Base-by-base conservation (phyloP, 345 rosid genomes). In the Litchi chinensis region DNA sequence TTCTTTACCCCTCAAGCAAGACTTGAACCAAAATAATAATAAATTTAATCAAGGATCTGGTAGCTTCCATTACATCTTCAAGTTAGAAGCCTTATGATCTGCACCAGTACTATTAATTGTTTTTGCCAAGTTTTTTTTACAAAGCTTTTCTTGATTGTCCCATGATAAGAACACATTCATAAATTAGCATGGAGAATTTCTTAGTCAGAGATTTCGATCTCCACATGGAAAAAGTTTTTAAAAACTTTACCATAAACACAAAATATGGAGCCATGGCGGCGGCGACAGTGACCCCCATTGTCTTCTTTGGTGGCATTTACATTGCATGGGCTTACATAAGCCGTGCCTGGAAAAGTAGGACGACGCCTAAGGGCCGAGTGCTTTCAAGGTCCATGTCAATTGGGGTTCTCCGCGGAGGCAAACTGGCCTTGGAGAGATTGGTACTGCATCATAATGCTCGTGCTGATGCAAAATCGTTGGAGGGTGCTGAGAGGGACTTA, bases 401-500 rank as follows among this genome's bases (percentile, higher is more conserved):
- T 52, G 92, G 87, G 12, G 83, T 84, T 15, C 80, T 92, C 44
- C 89, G 85, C 66, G 93, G 93, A 79, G 92, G 92, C 8, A 86
- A 81, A 68, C 13, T 84, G 37, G 90, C 90, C 48, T 48, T 89
- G 76, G 88, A 90, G 65, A 92, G 93, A 71, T 48, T 88, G 77
- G 76, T 87, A 46, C 89, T 87, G 74, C 87, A 84, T 70, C 89
- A 90, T 59, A 71, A 78, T n/a, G 82, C 85, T 40, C 79, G 85
- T 0, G 74, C 66, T n/a, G 84, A 84, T 71, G 73, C 83, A 79
- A 46, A 74, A 5, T 52, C 82, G 12, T 74, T 73, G 39, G 74
- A 72, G 0, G 79, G 46, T 62, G 87, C 90, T 32, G 84, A 83
- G 68, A 37, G 0, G 5, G 79, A 85, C 16, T 76, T 90, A 24